Base-by-base conservation (phyloP, 2,329 filamentous ascomycete species). In the Byssochlamys sp. region DNA sequence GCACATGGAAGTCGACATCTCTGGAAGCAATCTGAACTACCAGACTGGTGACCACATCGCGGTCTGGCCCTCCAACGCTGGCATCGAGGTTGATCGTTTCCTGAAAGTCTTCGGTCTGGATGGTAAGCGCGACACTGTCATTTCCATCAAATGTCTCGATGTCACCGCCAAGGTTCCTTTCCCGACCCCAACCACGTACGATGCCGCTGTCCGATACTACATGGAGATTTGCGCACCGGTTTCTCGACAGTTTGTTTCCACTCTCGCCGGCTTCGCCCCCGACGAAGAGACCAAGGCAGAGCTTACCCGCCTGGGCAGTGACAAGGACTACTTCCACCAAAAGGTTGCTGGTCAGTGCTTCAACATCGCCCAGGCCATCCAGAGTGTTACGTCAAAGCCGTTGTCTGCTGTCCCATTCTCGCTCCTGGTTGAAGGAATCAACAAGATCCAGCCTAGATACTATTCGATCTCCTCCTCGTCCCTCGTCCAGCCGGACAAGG, bases 401-500 rank as follows among this genome's bases (percentile, higher is more conserved):
- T 99, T 94, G 89, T 79, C 84, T 56, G 86, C 85, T 56, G 85
- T 96, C 57, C 95, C 94, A 14, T 97, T 99, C 77, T 96, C 94
- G 7, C 86, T 91, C 66, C 86, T 97, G 66, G 91, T 99, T 64
- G 94, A 99, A 80, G 89, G 90, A 63, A 76, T 99, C 60, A 89
- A 86, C 76, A 97, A 96, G 80, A 85, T 99, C 58, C 94, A 99
- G 75, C 92, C 94, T 45, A 90, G 94, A 54, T 99, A 97, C 81
- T 99, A 99, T 80, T 99, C 95, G 54, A 99, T 99, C 73, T 99
- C 94, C 1, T 99, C 95, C 1, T 97, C 94, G 0, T 96, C 94
- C 5, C 74, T 91, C 7, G 91, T 95, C 14, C 91, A 99, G 71
- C 91, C 94, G 71, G 87, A 95, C 76, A 92, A 91, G 78, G 91